These are phyloP conservation scores for Pulveroboletus sp. DNA, from an alignment of 768 basidiomycete genomes.

Conservation along the genomic window DNA sequence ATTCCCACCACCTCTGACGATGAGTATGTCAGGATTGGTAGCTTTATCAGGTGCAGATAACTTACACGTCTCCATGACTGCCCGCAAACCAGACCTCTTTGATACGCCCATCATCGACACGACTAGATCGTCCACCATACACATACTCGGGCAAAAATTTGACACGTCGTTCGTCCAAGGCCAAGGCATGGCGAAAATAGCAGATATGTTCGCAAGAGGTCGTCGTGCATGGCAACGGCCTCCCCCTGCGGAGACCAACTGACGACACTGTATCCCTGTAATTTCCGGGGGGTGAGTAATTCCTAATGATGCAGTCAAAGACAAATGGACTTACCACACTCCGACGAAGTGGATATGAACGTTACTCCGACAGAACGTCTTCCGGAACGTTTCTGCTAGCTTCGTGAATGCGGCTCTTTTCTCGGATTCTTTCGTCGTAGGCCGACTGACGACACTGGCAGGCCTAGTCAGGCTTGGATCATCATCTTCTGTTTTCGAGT, in stretches of 20 bases:
- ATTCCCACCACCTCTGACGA: constrained; percentile 17
- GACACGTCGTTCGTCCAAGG: constrained; percentile 39
- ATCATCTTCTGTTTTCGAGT: constrained; percentile 26
- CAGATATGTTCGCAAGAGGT: constrained; percentile 34
- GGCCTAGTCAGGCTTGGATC: constrained; percentile 10
- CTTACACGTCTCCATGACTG: constrained; percentile 38
- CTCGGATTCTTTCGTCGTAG: constrained; percentile 6
- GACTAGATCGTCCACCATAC: constrained; percentile 23
- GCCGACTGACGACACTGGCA: constrained; percentile 5
- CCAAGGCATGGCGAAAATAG: constrained; percentile 44
- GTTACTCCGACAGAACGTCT: constrained; percentile 22
- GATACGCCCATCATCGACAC: constrained; percentile 13
- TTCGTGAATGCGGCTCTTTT: constrained; percentile 17
- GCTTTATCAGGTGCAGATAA: background rate
- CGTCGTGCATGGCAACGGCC: constrained; percentile 30
- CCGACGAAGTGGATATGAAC: constrained; percentile 43
- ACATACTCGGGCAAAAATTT: constrained; percentile 46
- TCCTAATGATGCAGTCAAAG: too few species aligned
- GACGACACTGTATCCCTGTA: too few species aligned
- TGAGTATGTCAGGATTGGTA: too few species aligned
- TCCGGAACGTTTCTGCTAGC: constrained; percentile 29
- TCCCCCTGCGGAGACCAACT: background rate
- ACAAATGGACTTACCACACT: constrained; percentile 36
- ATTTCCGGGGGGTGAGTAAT: too few species aligned
- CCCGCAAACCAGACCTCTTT: constrained; percentile 41